Conservation (phyloP, 495 filamentous ascomycete species). For the Antarctomyces pellizariae region DNA sequence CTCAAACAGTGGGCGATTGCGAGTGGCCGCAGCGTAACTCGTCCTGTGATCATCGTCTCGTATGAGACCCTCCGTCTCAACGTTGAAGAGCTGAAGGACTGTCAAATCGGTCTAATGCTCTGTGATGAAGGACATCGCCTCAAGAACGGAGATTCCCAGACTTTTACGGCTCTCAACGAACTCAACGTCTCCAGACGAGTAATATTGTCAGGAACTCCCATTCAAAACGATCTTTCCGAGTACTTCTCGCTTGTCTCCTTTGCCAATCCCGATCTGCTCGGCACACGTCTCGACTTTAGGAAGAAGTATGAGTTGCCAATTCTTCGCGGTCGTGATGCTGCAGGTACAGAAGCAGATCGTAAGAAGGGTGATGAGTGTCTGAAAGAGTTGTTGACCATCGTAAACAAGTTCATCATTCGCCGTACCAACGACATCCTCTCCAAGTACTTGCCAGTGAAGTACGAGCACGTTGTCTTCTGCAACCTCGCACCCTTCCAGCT, state of each 20-base stretch:
- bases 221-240: slow-evolving; percentile 93
- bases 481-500: slow-evolving; percentile 83
- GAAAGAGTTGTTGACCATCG: slow-evolving; percentile 52
- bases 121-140: slow-evolving; percentile 97
- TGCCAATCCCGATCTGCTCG: slow-evolving; percentile 82
- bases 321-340: slow-evolving; percentile 74
- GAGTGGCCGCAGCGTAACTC: slow-evolving; percentile 66
- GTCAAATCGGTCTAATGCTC: slow-evolving; percentile 79
- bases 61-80: slow-evolving; percentile 92
- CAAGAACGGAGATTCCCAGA: slow-evolving; percentile 92
- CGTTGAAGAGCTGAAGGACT: slow-evolving; percentile 64
- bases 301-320: slow-evolving; percentile 91
- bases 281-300: slow-evolving; percentile 75
- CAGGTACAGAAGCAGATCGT: slow-evolving; percentile 61
- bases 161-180: slow-evolving; percentile 71
- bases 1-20: slow-evolving; percentile 88
- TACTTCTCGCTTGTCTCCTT: slow-evolving; percentile 95
- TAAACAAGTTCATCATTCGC: slow-evolving; percentile 98
- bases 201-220: slow-evolving; percentile 90
- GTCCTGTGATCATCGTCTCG: slow-evolving; percentile 97
- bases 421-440: slow-evolving; percentile 95
- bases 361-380: slow-evolving; percentile 70
- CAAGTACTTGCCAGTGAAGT: slow-evolving; percentile 96
- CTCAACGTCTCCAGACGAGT: slow-evolving; percentile 80
- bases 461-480: slow-evolving; percentile 99